Conservation (phyloP, 2,329 filamentous ascomycete genomes). For the Didymella keratinophila region DNA sequence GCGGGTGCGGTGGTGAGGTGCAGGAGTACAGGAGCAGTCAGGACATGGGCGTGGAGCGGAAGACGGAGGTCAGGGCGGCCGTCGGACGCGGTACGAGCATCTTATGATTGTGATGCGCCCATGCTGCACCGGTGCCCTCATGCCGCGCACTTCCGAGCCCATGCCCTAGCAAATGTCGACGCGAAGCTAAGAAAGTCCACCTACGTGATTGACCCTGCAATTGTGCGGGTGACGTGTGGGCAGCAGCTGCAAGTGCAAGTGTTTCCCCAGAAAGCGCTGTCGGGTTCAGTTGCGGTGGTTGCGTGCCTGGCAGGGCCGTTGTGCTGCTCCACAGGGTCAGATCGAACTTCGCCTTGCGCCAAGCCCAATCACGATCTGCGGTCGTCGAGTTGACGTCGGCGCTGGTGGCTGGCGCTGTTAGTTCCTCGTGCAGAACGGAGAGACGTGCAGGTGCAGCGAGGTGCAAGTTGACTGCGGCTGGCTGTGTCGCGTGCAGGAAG, state of each 20-base stretch:
- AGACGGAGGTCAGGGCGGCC: slow-evolving; percentile 11
- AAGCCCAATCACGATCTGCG: slow-evolving; percentile 16
- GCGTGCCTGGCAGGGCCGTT: slow-evolving; percentile 14
- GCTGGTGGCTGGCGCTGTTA: slow-evolving; percentile 1
- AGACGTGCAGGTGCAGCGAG: background rate
- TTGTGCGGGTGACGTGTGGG: slow-evolving; percentile 3
- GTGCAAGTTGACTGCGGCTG: background rate
- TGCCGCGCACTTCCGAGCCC: slow-evolving; percentile 20
- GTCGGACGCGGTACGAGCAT: slow-evolving; percentile 8
- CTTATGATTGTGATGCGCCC: slow-evolving; percentile 14
- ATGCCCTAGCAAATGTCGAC: slow-evolving; percentile 1
- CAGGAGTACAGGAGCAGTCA: background rate
- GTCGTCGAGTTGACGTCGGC: slow-evolving; percentile 10
- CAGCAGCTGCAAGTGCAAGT: background rate
- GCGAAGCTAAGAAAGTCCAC: slow-evolving; percentile 18
- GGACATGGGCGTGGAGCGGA: slow-evolving; percentile 1
- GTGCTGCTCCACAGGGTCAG: slow-evolving; percentile 18
- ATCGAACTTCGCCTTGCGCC: slow-evolving; percentile 14
- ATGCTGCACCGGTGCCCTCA: slow-evolving; percentile 8
- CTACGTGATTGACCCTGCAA: slow-evolving; percentile 20
- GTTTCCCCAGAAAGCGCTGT: slow-evolving; percentile 6
- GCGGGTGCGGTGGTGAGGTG: slow-evolving; percentile 2
- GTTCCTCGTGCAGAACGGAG: background rate
- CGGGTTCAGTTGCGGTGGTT: background rate
- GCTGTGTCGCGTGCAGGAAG: slow-evolving; percentile 19